Base-by-base conservation (phyloP, 2,329 filamentous ascomycete species). In the Beauveria caledonica region DNA sequence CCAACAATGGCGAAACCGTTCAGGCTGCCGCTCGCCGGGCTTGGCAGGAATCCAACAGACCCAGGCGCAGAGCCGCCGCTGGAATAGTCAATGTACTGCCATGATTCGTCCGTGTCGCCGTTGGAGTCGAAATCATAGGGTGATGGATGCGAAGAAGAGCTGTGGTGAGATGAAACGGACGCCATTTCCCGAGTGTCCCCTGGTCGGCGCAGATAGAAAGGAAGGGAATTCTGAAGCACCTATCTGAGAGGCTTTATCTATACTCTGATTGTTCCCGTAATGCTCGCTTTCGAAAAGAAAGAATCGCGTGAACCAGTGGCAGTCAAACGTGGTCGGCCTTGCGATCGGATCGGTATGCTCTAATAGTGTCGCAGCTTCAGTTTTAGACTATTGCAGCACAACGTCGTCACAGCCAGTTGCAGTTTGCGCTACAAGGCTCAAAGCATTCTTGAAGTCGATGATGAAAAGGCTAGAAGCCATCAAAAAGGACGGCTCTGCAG, bases 21-120 rank as follows among this genome's bases (percentile, higher is more conserved):
- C 64, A 83, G 68, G 62, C 80, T 83, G 15, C 76, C 75, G 64
- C 76, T 80, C 11, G 76, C 76, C 5, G 81, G 80, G 63, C 81
- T 82, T 27, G 77, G 75, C 19, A 79, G 70, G 62, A 81, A 78
- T 19, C 73, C 76, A 10, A 76, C 70, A 0, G 77, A 77, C 0
- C 70, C 74, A 0, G 75, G 65, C 3, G 67, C 71, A 17, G 73
- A 74, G 29, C 67, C 69, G 60, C 68, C 65, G 52, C 68, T 69
- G 36, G 71, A 67, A 60, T 72, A 71, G 61, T 76, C 72, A 62
- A 78, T 68, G 49, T 75, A 74, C 55, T 78, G 73, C 77, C 78
- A 79, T 58, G 76, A 74, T 60, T 79, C 77, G 45, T 80, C 77
- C 5, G 70, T 66, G 25, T 77, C 75, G 63, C 69, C 69, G 10